A percentile compares a stretch with the other conserved stretches of the same genome.
phyloP scores from a whole-genome alignment of 345 rosid species.

The Lepidium sativum region DNA sequence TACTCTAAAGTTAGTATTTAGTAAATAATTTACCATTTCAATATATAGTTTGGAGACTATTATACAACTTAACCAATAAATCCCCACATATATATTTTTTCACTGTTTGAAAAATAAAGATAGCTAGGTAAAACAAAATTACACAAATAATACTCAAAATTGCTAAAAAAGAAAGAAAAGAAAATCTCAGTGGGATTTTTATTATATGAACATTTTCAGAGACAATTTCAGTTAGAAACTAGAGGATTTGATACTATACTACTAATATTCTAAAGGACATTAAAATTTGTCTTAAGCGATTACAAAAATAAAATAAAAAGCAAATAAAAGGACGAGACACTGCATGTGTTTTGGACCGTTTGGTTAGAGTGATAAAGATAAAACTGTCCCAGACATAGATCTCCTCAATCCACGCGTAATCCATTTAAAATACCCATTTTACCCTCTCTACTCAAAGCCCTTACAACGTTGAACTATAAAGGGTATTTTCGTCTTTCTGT shows the following conservation, averaged over 20 bases:
- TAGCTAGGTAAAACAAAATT: not conserved
- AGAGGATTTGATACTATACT: not conserved
- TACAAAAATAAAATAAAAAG: slow-evolving; percentile 1
- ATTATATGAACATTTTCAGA: not conserved
- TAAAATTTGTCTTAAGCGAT: slow-evolving; percentile 19
- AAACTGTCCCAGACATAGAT: slow-evolving; percentile 24
- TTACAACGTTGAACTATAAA: not conserved
- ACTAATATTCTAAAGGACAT: not conserved
- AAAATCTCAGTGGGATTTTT: not conserved
- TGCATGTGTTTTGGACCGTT: slow-evolving; percentile 30
- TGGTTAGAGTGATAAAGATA: slow-evolving; percentile 17
- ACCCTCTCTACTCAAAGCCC: slow-evolving; percentile 1
- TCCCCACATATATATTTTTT: not conserved
- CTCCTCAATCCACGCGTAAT: slow-evolving; percentile 27
- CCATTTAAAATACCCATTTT: slow-evolving; percentile 7
- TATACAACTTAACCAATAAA: not conserved
- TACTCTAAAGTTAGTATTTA: not conserved
- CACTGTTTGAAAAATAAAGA: not conserved
- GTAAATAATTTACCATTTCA: not conserved
- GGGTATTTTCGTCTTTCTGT: not conserved
- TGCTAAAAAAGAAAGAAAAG: too few species aligned
- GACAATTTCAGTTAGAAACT: not conserved
- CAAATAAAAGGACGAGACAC: slow-evolving; percentile 22
- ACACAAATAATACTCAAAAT: not conserved
- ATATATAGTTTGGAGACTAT: not conserved